These are phyloP conservation scores for Solanum bulbocastanum DNA, from an alignment of 257 asterid species.

Conservation along the genomic window DNA sequence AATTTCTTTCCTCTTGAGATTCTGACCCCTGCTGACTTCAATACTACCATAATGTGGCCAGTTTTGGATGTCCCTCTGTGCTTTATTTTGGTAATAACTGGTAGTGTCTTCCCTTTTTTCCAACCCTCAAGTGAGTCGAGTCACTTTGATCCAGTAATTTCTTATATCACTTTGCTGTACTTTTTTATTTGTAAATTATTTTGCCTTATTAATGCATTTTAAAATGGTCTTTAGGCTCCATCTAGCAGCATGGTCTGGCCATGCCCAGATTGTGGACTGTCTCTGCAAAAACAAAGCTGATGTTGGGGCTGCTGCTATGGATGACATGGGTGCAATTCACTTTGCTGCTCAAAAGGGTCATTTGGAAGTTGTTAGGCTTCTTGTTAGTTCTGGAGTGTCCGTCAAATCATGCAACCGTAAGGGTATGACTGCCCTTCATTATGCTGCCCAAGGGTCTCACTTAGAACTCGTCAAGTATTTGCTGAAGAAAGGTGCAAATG, in stretches of 20 bases:
- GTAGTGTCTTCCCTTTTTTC: neutral
- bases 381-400: constrained; percentile 51
- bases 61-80: neutral
- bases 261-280: constrained; percentile 55
- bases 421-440: constrained; percentile 92
- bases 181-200: neutral
- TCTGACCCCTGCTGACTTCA: neutral
- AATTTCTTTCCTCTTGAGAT: neutral
- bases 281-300: constrained; percentile 88
- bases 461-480: constrained; percentile 63
- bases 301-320: constrained; percentile 96
- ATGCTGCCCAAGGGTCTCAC: constrained; percentile 86
- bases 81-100: neutral
- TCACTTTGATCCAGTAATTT: neutral
- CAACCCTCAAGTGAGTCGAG: neutral
- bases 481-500: constrained; percentile 67
- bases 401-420: constrained; percentile 67
- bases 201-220: constrained; percentile 1
- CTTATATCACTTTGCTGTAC: neutral
- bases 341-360: constrained; percentile 97
- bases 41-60: neutral
- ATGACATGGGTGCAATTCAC: constrained; percentile 95
- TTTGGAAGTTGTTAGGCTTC: constrained; percentile 54
- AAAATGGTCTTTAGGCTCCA: constrained; percentile 49
- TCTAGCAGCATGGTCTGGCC: constrained; percentile 97